phyloP scores from a whole-genome alignment of 1,284 basidiomycete species.

The Cronartium quercuum region DNA sequence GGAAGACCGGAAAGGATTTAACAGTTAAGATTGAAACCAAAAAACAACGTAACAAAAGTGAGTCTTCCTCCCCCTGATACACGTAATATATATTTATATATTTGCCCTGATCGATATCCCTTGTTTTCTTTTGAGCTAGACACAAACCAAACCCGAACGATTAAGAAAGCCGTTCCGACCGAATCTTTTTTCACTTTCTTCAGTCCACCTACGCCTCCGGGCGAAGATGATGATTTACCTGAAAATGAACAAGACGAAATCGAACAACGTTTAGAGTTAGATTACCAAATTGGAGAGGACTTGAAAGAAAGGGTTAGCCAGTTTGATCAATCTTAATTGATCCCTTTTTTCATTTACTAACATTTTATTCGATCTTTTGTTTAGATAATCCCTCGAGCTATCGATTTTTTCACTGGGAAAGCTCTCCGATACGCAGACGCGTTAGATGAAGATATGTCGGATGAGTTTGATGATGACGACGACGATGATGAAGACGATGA shows the following conservation, averaged over 20 bases:
- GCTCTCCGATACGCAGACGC: slow-evolving; percentile 31
- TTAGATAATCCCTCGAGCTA: slow-evolving; percentile 37
- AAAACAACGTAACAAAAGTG: slow-evolving; percentile 37
- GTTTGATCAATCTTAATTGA: neutral
- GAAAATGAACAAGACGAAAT: slow-evolving; percentile 38
- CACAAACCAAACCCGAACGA: slow-evolving; percentile 37
- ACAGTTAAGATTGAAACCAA: slow-evolving; percentile 37
- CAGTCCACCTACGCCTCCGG: slow-evolving; percentile 23
- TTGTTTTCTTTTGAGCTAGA: slow-evolving; percentile 7
- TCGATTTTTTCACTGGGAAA: slow-evolving; percentile 38
- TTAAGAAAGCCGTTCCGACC: slow-evolving; percentile 37
- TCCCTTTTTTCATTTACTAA: neutral
- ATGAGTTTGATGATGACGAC: slow-evolving; percentile 32
- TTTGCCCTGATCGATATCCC: neutral
- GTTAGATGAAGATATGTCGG: slow-evolving; percentile 33
- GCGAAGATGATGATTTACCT: slow-evolving; percentile 34
- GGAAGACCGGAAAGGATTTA: slow-evolving; percentile 39
- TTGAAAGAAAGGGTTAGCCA: slow-evolving; percentile 30
- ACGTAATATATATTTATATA: neutral
- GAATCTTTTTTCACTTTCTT: slow-evolving; percentile 39
- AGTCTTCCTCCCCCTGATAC: neutral
- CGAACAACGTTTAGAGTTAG: slow-evolving; percentile 32
- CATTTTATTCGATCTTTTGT: neutral
- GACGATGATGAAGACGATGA: slow-evolving; percentile 26
- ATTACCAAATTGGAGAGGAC: slow-evolving; percentile 39